Base-by-base conservation (phyloP, 495 filamentous ascomycete genomes). In the Talaromyces stipitatus region DNA sequence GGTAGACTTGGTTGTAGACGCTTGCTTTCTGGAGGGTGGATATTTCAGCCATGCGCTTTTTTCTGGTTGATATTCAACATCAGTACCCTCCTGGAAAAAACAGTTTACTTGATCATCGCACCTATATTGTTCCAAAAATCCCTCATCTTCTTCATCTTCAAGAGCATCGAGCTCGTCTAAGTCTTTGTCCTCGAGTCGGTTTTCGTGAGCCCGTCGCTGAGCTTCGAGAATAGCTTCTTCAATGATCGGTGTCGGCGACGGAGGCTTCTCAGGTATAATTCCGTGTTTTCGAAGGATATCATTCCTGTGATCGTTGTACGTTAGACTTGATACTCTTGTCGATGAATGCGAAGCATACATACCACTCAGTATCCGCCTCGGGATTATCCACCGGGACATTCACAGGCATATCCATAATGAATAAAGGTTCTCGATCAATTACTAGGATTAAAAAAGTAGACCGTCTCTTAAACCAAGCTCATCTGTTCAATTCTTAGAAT, bases 291-390 rank as follows among this genome's bases (percentile, higher is more conserved):
- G 90, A 50, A 99, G 89, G 65, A 99, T 99, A 60, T 99, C 94
- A 66, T 99, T 99, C 92, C 92, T 97, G 67, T 4, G 6, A 18
- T 41, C 53, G 27, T 51, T 20, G 47, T 14, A 33, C 54, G 50
- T 57, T 58, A 54, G 45, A 51, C 53, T 20, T 50, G 32, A 20
- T 29, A 60, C 59, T 60, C 24, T 59, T 45, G 55, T 43, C 50
- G 63, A 50, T 27, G 20, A 11, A 22, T 10, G 20, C 46, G 22
- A 18, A n/a, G 45, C 18, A 28, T 52, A 55, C 67, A 55, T 76
- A 95, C 94, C 94, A 98, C 86, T 98, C 94, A 33, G 94, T 98
- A 69, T 98, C 94, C 60, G 90, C 94, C 68, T 97, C 95, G 29
- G 92, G 92, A 67, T 97, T 85, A 66, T 92, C 89, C 61, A 98